Evolutionary conservation across 2,329 filamentous ascomycete species (phyloP), one percentile per base, ranked within the genome.

Genomic region (Botrytis sinoallii): DNA sequence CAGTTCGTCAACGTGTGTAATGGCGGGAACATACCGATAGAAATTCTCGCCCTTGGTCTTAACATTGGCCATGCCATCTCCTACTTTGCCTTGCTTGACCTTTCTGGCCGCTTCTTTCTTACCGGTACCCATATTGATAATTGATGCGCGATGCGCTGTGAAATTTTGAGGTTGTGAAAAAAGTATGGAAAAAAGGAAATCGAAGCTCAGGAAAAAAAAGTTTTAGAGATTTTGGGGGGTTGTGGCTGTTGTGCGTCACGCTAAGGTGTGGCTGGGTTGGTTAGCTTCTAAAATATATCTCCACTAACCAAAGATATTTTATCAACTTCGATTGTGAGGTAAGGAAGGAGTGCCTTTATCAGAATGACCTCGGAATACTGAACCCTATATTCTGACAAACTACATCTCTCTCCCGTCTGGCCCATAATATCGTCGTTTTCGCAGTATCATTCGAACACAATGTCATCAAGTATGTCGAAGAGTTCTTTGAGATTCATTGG

Each of bases 11-110:
- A 40, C 48, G 35, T 32, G 44, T 12, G 46, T 35, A 38, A 55
- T 65, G 60, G 63, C 55, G 72, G 75, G 20, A 44, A 44, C 86
- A 77, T 85, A 92, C 88, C 93, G 90, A 86, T 98, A 98, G 86
- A 98, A 99, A 86, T 98, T 98, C 87, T 98, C 95, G 85, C 96
- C 96, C 86, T 99, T 99, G 79, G 90, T 87, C 80, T 91, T 93
- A 81, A 98, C 93, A 85, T 98, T 98, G 80, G 85, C 90, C 89
- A 97, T 94, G 82, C 94, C 94, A 89, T 96, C 92, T 78, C 89
- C 89, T 68, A 88, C 89, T 85, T 95, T 95, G 79, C 93, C 94
- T 88, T 98, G 91, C 83, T 94, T 92, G 85, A 88, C 88, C 83
- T 92, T 92, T 85, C 95, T 91, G 83, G 86, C 88, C 77, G 90